Evolutionary conservation across 768 basidiomycete genomes (phyloP).

Genomic region (Podaxis mareebaensis): DNA sequence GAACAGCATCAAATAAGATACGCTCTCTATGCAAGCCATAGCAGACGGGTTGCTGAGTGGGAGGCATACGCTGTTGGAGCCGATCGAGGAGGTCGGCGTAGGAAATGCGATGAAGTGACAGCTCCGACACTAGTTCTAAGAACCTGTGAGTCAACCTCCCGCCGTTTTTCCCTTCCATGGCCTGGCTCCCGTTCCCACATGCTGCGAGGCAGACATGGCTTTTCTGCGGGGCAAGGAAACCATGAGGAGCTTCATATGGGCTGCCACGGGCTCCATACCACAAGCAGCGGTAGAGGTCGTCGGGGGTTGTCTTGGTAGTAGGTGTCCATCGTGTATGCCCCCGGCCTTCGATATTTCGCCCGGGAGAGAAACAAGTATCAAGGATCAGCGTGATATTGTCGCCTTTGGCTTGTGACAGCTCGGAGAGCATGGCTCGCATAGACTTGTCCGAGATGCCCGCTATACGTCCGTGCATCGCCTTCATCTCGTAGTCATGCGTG

Average conservation of each 20-base stretch:
- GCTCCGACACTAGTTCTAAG: conserved; percentile 42
- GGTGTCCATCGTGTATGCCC: conserved; percentile 59
- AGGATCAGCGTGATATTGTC: conserved; percentile 70
- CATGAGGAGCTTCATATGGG: conserved; percentile 35
- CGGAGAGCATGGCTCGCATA: conserved; percentile 57
- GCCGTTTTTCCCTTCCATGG: conserved; percentile 61
- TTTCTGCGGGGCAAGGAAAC: conserved; percentile 44
- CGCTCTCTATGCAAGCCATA: conserved; percentile 50
- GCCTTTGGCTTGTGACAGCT: conserved; percentile 58
- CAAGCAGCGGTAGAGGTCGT: conserved; percentile 55
- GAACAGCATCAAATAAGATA: conserved; percentile 54
- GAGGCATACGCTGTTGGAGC: conserved; percentile 38
- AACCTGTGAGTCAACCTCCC: conserved; percentile 63
- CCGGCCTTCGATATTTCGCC: conserved; percentile 43
- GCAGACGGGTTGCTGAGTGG: conserved; percentile 50
- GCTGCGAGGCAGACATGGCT: conserved; percentile 61
- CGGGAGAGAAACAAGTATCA: conserved; percentile 62
- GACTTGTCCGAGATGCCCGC: conserved; percentile 72
- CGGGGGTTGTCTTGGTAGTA: conserved; percentile 50
- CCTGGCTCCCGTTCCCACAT: conserved; percentile 53
- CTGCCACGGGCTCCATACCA: conserved; percentile 51
- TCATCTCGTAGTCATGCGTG: conserved; percentile 65
- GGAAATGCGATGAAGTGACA: conserved; percentile 55
- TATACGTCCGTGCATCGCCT: conserved; percentile 42
- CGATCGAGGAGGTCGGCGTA: conserved; percentile 48